Evolutionary conservation across 2,329 filamentous ascomycete species (phyloP).

Genomic region (Ophiosphaerella herpotricha): DNA sequence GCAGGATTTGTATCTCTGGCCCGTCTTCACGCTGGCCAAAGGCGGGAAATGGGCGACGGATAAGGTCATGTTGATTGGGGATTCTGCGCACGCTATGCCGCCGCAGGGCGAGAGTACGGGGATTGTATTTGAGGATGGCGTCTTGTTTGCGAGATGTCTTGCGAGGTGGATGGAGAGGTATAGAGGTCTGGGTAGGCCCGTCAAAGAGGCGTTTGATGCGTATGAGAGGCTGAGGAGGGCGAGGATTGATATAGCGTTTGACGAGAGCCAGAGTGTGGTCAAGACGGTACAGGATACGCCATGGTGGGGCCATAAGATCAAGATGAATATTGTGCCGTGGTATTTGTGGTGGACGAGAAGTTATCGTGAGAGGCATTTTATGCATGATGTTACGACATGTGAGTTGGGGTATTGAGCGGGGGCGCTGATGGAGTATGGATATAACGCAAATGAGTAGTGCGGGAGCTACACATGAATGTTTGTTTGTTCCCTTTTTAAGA

Average conservation of each 20-base stretch:
- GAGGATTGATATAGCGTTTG: conserved; percentile 53
- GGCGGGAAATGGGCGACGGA: conserved; percentile 52
- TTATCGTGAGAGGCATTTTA: conserved; percentile 50
- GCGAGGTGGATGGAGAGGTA: conserved; percentile 50
- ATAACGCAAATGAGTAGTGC: too few relatives aligned
- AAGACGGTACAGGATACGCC: conserved; percentile 52
- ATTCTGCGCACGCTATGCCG: conserved; percentile 57
- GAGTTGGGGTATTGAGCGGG: conserved; percentile 44
- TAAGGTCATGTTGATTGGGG: conserved; percentile 52
- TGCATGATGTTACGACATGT: conserved; percentile 51
- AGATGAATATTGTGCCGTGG: conserved; percentile 53
- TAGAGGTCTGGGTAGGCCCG: conserved; percentile 26
- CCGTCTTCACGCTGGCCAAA: conserved; percentile 52
- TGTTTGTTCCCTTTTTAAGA: too few relatives aligned
- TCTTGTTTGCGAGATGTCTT: conserved; percentile 53
- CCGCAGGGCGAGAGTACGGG: conserved; percentile 58
- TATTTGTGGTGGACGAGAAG: conserved; percentile 52
- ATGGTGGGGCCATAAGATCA: conserved; percentile 52
- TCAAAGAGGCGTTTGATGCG: conserved; percentile 53
- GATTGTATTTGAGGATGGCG: conserved; percentile 58
- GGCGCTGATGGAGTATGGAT: too few relatives aligned
- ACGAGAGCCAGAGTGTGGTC: conserved; percentile 53
- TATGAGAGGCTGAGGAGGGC: conserved; percentile 53
- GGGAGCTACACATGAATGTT: too few relatives aligned
- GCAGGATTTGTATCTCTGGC: conserved; percentile 52